Base-by-base conservation (phyloP, 2,329 filamentous ascomycete genomes). In the Cordyceps cateniannulata region DNA sequence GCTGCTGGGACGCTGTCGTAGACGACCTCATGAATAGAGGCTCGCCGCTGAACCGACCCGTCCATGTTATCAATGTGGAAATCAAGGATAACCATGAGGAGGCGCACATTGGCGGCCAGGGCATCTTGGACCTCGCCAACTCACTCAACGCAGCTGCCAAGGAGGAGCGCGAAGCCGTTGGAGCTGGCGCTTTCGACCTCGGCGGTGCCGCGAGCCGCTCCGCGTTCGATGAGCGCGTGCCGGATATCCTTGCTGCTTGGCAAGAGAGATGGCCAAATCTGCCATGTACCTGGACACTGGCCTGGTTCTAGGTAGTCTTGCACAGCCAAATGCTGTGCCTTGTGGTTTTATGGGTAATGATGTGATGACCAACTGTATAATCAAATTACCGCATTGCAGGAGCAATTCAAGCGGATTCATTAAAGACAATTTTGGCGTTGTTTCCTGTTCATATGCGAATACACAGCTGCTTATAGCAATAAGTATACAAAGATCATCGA, bases 41-140 rank as follows among this genome's bases (percentile, higher is more conserved):
- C 8, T 86, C 89, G 0, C 89, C 90, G 3, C 79, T 99, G 61
- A 99, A 99, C 73, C 81, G 91, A 2, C 93, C 95, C 0, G 95
- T 99, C 0, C 95, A 99, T 71, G 91, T 99, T 61, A 96, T 99
- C 79, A 99, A 99, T 69, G 89, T 99, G 59, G 95, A 99, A 72
- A 99, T 99, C 70, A 93, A 90, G 73, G 95, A 99, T 76, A 99
- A 98, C 70, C 95, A 98, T 70, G 93, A 99, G 73, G 95, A 99
- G 75, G 95, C 95, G 0, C 81, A 93, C 24, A 84, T 97, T 2
- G 95, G 95, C 10, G 95, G 95, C 1, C 86, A 88, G 66, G 95
- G 91, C 49, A 99, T 99, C 62, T 81, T 98, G 42, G 95, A 99
- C 70, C 81, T 99, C 40, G 95, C 95, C 1, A 85, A 93, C 69